phyloP scores from a whole-genome alignment of 225 moss, liverwort and hornwort species.

The Physcomitrellopsis africana region DNA sequence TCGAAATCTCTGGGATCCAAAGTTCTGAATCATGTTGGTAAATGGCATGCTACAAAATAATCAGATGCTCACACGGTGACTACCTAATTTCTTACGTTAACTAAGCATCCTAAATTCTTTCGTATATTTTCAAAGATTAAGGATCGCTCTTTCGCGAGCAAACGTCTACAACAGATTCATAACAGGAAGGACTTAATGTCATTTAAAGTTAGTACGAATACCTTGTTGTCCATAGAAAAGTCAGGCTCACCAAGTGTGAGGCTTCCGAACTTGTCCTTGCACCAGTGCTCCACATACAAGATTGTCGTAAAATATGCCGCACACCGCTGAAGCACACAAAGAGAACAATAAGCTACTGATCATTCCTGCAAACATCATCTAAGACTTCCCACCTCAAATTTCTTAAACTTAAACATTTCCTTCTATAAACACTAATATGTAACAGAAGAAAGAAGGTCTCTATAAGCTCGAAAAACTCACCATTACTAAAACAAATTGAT shows the following conservation, averaged over 20 bases:
- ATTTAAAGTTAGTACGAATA: slow-evolving; percentile 34
- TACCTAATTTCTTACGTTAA: background rate
- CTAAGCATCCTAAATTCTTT: slow-evolving; percentile 4
- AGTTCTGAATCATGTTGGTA: slow-evolving; percentile 9
- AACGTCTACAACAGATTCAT: slow-evolving; percentile 5
- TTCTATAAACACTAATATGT: background rate
- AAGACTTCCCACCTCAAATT: slow-evolving; percentile 9
- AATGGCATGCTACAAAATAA: slow-evolving; percentile 9
- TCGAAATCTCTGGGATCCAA: slow-evolving; percentile 9
- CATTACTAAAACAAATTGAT: background rate
- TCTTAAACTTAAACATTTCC: background rate
- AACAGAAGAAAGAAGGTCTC: slow-evolving; percentile 15
- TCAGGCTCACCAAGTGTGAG: slow-evolving; percentile 95
- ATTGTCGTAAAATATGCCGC: slow-evolving; percentile 91
- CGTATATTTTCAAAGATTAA: background rate
- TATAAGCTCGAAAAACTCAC: slow-evolving; percentile 16
- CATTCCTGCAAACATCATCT: background rate
- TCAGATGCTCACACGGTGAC: background rate
- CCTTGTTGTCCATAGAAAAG: slow-evolving; percentile 85
- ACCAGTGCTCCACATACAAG: slow-evolving; percentile 95
- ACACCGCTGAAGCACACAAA: slow-evolving; percentile 63
- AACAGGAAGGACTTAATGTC: slow-evolving; percentile 1
- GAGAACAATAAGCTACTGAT: background rate
- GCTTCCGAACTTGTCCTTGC: slow-evolving; percentile 80
- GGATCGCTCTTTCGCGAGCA: slow-evolving; percentile 11